Evolutionary conservation across 139 green algal species (phyloP).

Genomic region (Chlorella vulgaris): DNA sequence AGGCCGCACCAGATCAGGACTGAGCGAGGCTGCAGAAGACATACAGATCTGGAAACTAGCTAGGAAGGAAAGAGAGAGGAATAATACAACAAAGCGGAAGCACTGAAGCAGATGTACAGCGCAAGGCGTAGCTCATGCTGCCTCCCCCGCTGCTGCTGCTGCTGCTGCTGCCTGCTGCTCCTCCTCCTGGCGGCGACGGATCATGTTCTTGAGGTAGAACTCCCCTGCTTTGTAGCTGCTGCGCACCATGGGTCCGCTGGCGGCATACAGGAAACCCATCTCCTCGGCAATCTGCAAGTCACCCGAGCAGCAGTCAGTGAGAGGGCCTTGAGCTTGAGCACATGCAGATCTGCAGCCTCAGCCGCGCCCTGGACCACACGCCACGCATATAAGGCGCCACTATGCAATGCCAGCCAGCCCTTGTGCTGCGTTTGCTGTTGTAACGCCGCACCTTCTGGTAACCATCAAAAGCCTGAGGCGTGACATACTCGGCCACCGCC

Average conservation of each 20-base stretch:
- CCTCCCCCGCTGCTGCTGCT: background rate
- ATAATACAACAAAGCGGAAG: too few relatives aligned
- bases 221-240: constrained; percentile 92
- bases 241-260: constrained; percentile 92
- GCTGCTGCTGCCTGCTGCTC: background rate
- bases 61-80: too few relatives aligned
- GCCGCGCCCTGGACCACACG: too few relatives aligned
- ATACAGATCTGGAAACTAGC: background rate
- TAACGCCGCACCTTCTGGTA: constrained; percentile 65
- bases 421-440: too few relatives aligned
- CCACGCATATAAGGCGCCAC: background rate
- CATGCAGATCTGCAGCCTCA: too few relatives aligned
- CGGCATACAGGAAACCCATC: constrained; percentile 94
- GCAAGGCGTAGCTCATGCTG: background rate
- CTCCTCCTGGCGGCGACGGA: background rate
- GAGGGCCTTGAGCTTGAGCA: background rate
- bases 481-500: constrained; percentile 97
- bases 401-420: too few relatives aligned
- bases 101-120: background rate
- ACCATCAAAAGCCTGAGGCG: constrained; percentile 91
- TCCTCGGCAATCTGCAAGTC: constrained; percentile 66
- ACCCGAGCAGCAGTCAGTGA: background rate
- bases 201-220: constrained; percentile 20
- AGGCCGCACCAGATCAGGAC: too few relatives aligned
- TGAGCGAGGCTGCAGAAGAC: too few relatives aligned